phyloP scores from a whole-genome alignment of 1,284 basidiomycete genomes.

The Wallemia ichthyophaga region DNA sequence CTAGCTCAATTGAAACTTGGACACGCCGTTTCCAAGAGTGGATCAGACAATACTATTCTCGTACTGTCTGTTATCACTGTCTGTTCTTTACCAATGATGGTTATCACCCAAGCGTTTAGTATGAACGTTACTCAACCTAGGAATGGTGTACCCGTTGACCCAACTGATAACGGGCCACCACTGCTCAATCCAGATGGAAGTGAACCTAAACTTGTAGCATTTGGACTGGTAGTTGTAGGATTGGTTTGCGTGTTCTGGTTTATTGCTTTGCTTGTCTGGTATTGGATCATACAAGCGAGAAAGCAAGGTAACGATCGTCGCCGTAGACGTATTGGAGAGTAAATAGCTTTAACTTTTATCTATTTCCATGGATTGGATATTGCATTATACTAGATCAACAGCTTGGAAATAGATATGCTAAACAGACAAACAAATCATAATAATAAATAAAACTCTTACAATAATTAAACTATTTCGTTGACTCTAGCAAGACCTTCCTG shows the following conservation, averaged over 20 bases:
- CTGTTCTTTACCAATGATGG: slow-evolving; percentile 35
- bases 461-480: background rate
- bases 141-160: slow-evolving; percentile 13
- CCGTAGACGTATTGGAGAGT: background rate
- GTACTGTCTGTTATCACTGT: slow-evolving; percentile 35
- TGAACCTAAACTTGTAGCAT: slow-evolving; percentile 11
- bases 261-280: slow-evolving; percentile 14
- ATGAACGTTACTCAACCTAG: slow-evolving; percentile 25
- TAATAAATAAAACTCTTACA: background rate
- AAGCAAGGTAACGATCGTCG: slow-evolving; percentile 7
- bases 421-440: background rate
- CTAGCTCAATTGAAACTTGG: slow-evolving; percentile 40
- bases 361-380: background rate
- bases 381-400: too few species aligned
- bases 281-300: slow-evolving; percentile 14
- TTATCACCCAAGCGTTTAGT: slow-evolving; percentile 29
- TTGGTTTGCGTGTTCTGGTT: slow-evolving; percentile 12
- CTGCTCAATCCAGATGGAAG: slow-evolving; percentile 10
- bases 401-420: too few species aligned
- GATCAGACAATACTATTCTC: slow-evolving; percentile 35
- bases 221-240: slow-evolving; percentile 12
- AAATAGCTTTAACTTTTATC: background rate
- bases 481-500: background rate
- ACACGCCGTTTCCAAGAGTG: slow-evolving; percentile 28
- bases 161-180: background rate